Evolutionary conservation across 192 early-diverging fungal species (phyloP).

Genomic region (Lobosporangium transversale): DNA sequence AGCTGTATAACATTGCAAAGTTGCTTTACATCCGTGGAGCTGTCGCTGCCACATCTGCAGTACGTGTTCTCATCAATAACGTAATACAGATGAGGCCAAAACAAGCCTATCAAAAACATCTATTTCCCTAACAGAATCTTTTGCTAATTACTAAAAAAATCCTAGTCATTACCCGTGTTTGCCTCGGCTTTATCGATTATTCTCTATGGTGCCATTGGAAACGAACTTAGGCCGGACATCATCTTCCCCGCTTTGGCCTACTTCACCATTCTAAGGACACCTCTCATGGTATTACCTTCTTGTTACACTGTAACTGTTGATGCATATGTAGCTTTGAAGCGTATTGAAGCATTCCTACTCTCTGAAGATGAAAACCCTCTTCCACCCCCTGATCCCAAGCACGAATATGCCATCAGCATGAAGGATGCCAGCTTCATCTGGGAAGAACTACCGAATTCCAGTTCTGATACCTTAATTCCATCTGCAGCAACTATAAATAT

Average conservation of each 20-base stretch:
- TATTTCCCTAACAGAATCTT: too few relatives aligned
- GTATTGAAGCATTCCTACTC: slow-evolving; percentile 38
- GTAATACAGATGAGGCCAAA: too few relatives aligned
- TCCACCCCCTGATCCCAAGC: slow-evolving; percentile 23
- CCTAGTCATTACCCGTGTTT: slow-evolving; percentile 30
- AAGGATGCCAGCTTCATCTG: slow-evolving; percentile 41
- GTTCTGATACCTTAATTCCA: slow-evolving; percentile 11
- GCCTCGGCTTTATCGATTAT: slow-evolving; percentile 39
- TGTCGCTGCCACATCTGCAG: slow-evolving; percentile 41
- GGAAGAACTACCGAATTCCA: slow-evolving; percentile 18
- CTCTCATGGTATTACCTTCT: slow-evolving; percentile 36
- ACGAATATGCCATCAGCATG: slow-evolving; percentile 57
- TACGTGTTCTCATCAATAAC: too few relatives aligned
- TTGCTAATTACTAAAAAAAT: too few relatives aligned
- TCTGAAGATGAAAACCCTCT: slow-evolving; percentile 29
- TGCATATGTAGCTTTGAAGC: slow-evolving; percentile 48
- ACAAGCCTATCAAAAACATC: too few relatives aligned
- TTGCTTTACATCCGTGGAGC: slow-evolving; percentile 37
- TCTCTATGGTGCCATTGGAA: slow-evolving; percentile 29
- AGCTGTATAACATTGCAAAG: slow-evolving; percentile 19
- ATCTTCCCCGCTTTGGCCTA: slow-evolving; percentile 41
- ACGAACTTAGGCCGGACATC: slow-evolving; percentile 9
- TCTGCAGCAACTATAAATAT: background rate
- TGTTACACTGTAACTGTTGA: slow-evolving; percentile 36
- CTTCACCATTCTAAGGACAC: slow-evolving; percentile 32